These are phyloP conservation scores for Ceriops tagal DNA, from an alignment of 345 rosid species.

Conservation along the genomic window DNA sequence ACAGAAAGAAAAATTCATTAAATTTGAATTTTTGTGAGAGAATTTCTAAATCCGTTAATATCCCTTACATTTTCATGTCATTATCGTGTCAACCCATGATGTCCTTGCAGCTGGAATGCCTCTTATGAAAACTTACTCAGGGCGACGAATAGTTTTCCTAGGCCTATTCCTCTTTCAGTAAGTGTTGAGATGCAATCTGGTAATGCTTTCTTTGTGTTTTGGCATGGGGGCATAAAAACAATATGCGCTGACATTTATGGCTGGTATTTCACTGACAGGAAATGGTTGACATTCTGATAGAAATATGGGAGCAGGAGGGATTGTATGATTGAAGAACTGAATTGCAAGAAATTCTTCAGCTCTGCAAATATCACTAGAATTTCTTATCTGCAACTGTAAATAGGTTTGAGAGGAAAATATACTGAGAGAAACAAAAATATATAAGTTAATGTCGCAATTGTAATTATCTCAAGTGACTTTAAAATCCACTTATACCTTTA, in stretches of 20 bases:
- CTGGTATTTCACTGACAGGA: conserved; percentile 22
- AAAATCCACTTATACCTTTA: background rate
- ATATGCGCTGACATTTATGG: background rate
- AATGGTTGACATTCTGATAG: conserved; percentile 29
- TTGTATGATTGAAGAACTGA: conserved; percentile 22
- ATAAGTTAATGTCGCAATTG: conserved; percentile 10
- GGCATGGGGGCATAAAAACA: background rate
- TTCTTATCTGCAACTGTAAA: conserved; percentile 15
- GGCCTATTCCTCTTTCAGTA: conserved; percentile 71
- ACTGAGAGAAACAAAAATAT: background rate
- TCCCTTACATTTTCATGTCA: background rate
- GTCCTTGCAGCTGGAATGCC: conserved; percentile 52
- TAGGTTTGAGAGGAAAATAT: background rate
- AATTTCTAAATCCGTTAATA: background rate
- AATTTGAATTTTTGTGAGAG: too few species aligned
- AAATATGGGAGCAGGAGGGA: conserved; percentile 32
- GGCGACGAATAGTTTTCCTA: conserved; percentile 52
- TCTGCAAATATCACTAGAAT: background rate
- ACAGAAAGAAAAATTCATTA: background rate
- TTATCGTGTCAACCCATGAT: background rate
- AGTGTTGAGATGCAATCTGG: conserved; percentile 13
- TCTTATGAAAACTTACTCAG: conserved; percentile 64
- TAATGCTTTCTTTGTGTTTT: background rate
- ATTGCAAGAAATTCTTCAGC: background rate
- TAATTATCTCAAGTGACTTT: background rate